Evolutionary conservation across 2,329 filamentous ascomycete genomes (phyloP).

Genomic region (Fusarium nelsonii): DNA sequence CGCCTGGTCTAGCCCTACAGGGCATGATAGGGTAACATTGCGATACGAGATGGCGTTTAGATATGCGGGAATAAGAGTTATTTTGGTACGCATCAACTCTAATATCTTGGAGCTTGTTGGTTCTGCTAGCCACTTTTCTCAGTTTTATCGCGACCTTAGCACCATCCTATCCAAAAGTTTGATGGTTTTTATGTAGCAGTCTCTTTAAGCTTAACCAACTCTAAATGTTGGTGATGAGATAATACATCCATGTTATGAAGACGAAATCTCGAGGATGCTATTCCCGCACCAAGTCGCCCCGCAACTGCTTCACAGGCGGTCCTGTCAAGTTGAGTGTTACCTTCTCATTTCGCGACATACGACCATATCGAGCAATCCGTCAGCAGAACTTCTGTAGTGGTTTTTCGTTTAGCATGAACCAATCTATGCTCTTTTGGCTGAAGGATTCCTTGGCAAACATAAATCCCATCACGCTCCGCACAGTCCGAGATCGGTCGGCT

Average conservation of each 20-base stretch:
- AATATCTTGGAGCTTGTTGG: no score
- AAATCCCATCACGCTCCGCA: neutral
- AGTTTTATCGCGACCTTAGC: no score
- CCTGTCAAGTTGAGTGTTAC: neutral
- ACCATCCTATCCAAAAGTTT: no score
- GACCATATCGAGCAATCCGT: neutral
- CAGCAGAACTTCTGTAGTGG: constrained; percentile 9
- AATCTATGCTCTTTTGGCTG: neutral
- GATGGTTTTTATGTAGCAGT: no score
- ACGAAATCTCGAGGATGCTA: no score
- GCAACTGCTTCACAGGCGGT: neutral
- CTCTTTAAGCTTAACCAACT: no score
- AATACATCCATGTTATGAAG: no score
- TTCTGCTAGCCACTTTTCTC: no score
- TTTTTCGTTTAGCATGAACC: neutral
- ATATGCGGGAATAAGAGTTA: neutral
- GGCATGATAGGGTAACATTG: neutral
- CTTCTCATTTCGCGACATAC: neutral
- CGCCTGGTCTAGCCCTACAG: neutral
- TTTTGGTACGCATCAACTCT: no score
- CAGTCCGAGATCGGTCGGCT: neutral
- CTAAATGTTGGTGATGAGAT: no score
- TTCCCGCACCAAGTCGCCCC: neutral
- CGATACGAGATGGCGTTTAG: neutral
- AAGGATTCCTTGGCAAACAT: constrained; percentile 7